Base-by-base conservation (phyloP, 345 rosid genomes). In the Fremontodendron californicum region DNA sequence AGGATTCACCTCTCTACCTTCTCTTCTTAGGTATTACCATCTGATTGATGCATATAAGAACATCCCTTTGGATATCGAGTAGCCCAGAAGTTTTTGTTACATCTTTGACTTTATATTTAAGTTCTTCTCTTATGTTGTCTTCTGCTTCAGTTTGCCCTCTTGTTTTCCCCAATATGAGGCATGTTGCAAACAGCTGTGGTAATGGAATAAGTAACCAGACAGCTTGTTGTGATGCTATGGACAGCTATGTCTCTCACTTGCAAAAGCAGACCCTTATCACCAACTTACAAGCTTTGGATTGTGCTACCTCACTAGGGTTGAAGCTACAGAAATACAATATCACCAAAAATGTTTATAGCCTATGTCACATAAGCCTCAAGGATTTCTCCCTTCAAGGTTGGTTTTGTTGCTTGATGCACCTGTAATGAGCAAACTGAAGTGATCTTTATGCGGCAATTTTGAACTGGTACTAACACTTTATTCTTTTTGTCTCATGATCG, bases 371-470 rank as follows among this genome's bases (percentile, higher is more conserved):
- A 74, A 96, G 89, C 80, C 97, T 96, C 80, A 90, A 96, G 85
- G 99, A 96, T 89, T 96, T 96, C 89, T 91, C 98, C 27, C 91
- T 96, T 79, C 99, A 96, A 91, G 98, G 99, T 96, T 78, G 40
- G 75, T 67, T 69, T 71, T 69, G 23, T 64, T 78, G 55, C 69
- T 61, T 54, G 13, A 42, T 70, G 48, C 29, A 25, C 3, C 73
- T 78, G 10, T 71, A 33, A 19, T 31, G 9, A 65, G 33, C 23
- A 81, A 49, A 49, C n/a, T 31, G 3, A 52, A 76, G 1, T 48
- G 46, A 74, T 71, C 52, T 79, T 69, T 73, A 49, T 12, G 23
- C 75, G 55, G 70, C 3, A 19, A 23, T 35, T 69, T 61, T 45
- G 9, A 33, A 51, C 63, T 69, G 78, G 23, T 49, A 74, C 83